A percentile compares a stretch with the other conserved stretches of the same genome.
Evolutionary conservation across 148 eudicot species (phyloP).

Genomic region (Bassia scoparia): DNA sequence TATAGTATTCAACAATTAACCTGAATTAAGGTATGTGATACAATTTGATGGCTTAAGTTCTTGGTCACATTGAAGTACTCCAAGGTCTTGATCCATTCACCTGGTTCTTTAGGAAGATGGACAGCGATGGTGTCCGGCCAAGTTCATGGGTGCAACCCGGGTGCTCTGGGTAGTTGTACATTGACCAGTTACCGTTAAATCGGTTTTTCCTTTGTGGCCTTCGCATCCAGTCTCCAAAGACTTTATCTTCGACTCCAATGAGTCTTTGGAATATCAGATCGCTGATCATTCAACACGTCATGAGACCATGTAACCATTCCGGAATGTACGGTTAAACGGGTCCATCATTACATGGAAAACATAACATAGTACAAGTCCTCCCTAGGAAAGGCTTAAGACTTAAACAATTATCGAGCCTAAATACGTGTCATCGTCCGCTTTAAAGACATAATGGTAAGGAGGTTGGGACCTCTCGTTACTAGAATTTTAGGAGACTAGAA

Average conservation of each 20-base stretch:
- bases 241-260: conserved; percentile 72
- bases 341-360: conserved; percentile 90
- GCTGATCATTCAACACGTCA: conserved; percentile 78
- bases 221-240: conserved; percentile 74
- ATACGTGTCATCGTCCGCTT: conserved; percentile 79
- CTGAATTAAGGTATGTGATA: conserved; percentile 57
- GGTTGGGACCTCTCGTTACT: conserved; percentile 34
- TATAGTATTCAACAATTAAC: too few relatives aligned
- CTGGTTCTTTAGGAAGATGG: conserved; percentile 72
- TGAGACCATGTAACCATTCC: conserved; percentile 79
- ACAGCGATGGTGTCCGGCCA: conserved; percentile 79
- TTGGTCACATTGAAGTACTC: conserved; percentile 68
- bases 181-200: conserved; percentile 84
- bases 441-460: conserved; percentile 80
- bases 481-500: conserved; percentile 71
- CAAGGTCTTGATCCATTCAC: conserved; percentile 74
- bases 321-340: conserved; percentile 76
- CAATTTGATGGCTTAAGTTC: conserved; percentile 70
- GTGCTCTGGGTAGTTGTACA: conserved; percentile 82
- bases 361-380: conserved; percentile 78
- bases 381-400: conserved; percentile 69
- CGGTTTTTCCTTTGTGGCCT: conserved; percentile 60
- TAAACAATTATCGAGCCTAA: conserved; percentile 58
- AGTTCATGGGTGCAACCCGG: conserved; percentile 78
- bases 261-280: conserved; percentile 59